Conservation (phyloP, 352 stramenopile genomes). For the Pythium sp. region DNA sequence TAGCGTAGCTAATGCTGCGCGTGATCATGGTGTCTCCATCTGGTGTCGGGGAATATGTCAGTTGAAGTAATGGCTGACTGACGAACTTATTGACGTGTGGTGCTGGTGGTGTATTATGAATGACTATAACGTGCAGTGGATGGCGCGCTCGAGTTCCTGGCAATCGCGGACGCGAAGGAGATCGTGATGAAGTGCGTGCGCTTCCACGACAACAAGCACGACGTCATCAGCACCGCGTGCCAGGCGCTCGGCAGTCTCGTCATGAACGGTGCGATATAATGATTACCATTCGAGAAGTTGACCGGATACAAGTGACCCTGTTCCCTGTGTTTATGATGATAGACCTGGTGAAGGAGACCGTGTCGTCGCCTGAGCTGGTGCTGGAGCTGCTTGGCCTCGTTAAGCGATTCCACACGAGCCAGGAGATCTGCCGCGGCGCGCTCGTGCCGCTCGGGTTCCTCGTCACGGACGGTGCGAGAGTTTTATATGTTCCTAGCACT, state of each 20-base stretch:
- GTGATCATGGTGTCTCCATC: conserved; percentile 2
- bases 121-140: conserved; percentile 34
- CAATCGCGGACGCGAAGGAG: conserved; percentile 43
- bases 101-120: neutral
- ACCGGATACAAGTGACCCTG: neutral
- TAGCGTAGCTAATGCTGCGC: neutral
- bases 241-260: conserved; percentile 65
- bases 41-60: neutral
- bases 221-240: conserved; percentile 59
- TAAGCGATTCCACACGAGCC: conserved; percentile 48
- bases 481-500: neutral
- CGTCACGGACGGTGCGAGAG: conserved; percentile 50
- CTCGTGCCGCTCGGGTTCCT: conserved; percentile 64
- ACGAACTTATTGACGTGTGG: neutral
- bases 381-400: conserved; percentile 56
- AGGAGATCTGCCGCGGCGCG: conserved; percentile 43
- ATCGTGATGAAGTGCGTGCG: conserved; percentile 72
- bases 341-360: conserved; percentile 71
- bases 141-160: conserved; percentile 64
- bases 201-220: conserved; percentile 78
- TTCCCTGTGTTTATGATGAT: neutral
- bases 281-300: neutral
- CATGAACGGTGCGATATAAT: conserved; percentile 51
- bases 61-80: neutral
- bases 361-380: conserved; percentile 48